Evolutionary conservation across 139 green algal genomes (phyloP), one percentile per base, ranked within the genome.

Genomic region (Limnomonas spitsbergensis): DNA sequence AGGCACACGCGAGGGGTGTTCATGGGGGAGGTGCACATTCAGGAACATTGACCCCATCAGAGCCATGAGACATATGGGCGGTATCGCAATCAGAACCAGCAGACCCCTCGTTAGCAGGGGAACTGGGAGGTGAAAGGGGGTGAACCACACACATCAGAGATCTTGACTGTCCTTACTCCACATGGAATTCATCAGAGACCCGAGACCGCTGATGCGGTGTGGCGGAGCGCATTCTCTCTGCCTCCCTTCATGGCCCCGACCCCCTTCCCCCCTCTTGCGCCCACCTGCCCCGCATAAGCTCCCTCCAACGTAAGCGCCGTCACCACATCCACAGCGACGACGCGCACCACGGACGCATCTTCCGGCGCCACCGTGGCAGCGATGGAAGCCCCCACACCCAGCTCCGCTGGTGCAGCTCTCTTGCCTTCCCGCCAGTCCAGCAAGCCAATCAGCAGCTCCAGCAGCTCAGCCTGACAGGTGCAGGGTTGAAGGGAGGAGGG

Each of bases 261-360:
- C 29, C 29, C 27, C 29, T 32, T 70, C 7, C 27, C 56, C 7
- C n/a, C n/a, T 4, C 4, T 32, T 34, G 14, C 29, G 4, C 9
- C 40, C 56, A 82, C 79, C 69, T 82, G 70, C n/a, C 24, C n/a
- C 1, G 52, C 73, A 26, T 93, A 77, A 0, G 73, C 56, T 0
- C 92, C 90, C 0, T 90, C 84, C 29, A 80, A 73, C 4, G 84
- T 69, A 78, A 97, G 78, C 61, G 92, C 73, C 36, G 90, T 88
- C 56, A 97, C 79, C 73, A 97, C 80, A 14, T 96, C 93, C 34
- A 97, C 92, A 47, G 82, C 90, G 61, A 96, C 78, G 26, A 93
- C 88, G 0, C 93, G 76, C 78, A 92, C 80, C 56, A 96, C 56
- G 29, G 56, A 7, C 29, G 4, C 29, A 20, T 70, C 56, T 20